Percentiles rank a stretch among this genome's conserved stretches.
phyloP scores from a whole-genome alignment of 2,329 filamentous ascomycete species.

The Monilinia aucupariae region DNA sequence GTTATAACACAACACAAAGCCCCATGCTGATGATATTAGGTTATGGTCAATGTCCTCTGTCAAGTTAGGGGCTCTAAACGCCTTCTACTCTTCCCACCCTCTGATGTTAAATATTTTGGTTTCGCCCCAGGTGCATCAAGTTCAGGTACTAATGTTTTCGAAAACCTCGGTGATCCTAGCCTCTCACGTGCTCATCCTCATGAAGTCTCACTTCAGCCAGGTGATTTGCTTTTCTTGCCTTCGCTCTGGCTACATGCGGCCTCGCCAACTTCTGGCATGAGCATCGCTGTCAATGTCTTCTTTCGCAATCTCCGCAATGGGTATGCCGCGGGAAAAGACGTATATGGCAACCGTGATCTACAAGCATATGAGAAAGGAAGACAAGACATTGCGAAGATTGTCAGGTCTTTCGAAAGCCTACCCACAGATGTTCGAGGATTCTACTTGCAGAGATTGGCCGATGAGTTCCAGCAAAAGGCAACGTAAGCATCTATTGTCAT shows the following conservation, averaged over 20 bases:
- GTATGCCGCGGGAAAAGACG: constrained; percentile 71
- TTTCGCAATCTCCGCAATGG: constrained; percentile 64
- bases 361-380: constrained; percentile 79
- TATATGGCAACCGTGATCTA: constrained; percentile 84
- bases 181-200: constrained; percentile 54
- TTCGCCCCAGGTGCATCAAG: constrained; percentile 75
- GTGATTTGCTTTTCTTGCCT: constrained; percentile 76
- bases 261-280: constrained; percentile 51
- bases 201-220: constrained; percentile 60
- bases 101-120: constrained; percentile 62
- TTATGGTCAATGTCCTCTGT: constrained; percentile 82
- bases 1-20: no score
- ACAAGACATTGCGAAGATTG: constrained; percentile 63
- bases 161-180: constrained; percentile 39
- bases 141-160: constrained; percentile 70
- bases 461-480: constrained; percentile 49
- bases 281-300: constrained; percentile 84
- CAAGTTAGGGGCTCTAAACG: constrained; percentile 71
- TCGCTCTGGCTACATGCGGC: constrained; percentile 80
- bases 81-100: constrained; percentile 72
- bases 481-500: neutral
- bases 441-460: constrained; percentile 66
- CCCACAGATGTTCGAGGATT: constrained; percentile 65
- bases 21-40: constrained; percentile 41
- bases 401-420: constrained; percentile 56